Evolutionary conservation across 371 early-diverging fungal species (phyloP), one percentile per base, ranked within the genome.

Genomic region (Mucor mucedo): DNA sequence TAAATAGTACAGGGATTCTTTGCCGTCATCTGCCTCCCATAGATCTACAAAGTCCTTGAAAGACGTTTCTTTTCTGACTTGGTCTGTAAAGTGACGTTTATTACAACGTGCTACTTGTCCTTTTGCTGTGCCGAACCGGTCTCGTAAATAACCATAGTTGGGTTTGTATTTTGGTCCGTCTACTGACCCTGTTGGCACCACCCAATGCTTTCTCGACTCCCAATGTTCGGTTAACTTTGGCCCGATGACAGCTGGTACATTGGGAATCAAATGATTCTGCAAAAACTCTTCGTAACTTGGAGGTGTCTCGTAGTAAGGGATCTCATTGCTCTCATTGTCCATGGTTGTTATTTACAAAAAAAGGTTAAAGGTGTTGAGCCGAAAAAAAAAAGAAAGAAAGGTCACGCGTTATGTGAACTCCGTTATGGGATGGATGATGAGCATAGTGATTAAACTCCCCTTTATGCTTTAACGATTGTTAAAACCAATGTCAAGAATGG

Each of bases 121-220:
- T 29, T 67, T 41, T 5, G 81, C 73, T 1, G 62, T 30, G 1
- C 76, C 76, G 47, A 75, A 84, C 8, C 69, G 66, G 10, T 68
- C 39, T 1, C 58, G 8, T 13, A 85, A 62, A 16, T 72, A 73
- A 0, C 49, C 66, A 57, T 74, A 82, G 54, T 84, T 67, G 13
- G 87, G 87, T 54, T 65, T 58, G 49, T 29, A 62, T 29, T 27
- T 21, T 8, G 77, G 75, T 33, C 3, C 62, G 2, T 59, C 63
- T 55, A 71, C 69, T 16, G 63, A 63, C 13, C 65, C 66, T 0
- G 54, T 69, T 9, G 74, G 58, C 2, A 62, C 52, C 4, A 88
- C 83, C 91, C 91, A 91, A 55, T 85, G 79, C 14, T 71, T 69
- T 9, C 88, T 78, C 4, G 88, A 87, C 7, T 72, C 66, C 91